Conservation (phyloP, 306 rosid species). For the Hippophae rhamnoides region DNA sequence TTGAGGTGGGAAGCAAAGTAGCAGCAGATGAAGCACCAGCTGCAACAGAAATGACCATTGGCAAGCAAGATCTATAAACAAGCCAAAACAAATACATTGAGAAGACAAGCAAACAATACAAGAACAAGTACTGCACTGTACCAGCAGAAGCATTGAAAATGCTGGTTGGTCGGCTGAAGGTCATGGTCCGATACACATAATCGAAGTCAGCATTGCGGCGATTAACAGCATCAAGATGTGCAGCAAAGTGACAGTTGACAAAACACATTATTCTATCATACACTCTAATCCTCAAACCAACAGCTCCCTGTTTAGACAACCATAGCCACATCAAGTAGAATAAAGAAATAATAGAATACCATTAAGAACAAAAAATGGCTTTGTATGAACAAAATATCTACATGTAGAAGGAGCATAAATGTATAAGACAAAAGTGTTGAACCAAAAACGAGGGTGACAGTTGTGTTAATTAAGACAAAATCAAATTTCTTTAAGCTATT, state of each 20-base stretch:
- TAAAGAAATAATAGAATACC: slow-evolving; percentile 8
- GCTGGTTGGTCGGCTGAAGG: slow-evolving; percentile 60
- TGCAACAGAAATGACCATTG: slow-evolving; percentile 75
- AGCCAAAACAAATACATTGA: slow-evolving; percentile 43
- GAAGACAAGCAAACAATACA: slow-evolving; percentile 41
- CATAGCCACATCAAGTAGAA: slow-evolving; percentile 26
- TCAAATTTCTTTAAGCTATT: too few relatives aligned
- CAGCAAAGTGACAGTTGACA: slow-evolving; percentile 98
- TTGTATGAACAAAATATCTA: slow-evolving; percentile 10
- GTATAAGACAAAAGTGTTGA: neutral
- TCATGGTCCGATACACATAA: slow-evolving; percentile 81
- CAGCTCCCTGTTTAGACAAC: slow-evolving; percentile 86
- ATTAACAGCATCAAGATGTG: slow-evolving; percentile 83
- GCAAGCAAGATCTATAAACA: slow-evolving; percentile 68
- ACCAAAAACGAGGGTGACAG: too few relatives aligned
- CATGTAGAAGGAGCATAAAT: slow-evolving; percentile 1
- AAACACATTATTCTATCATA: slow-evolving; percentile 73
- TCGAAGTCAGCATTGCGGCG: slow-evolving; percentile 96
- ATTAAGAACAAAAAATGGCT: slow-evolving; percentile 2
- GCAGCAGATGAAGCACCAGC: slow-evolving; percentile 65
- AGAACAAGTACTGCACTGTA: slow-evolving; percentile 40
- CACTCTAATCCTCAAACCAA: slow-evolving; percentile 89
- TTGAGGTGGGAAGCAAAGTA: slow-evolving; percentile 49
- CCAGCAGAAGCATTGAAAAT: slow-evolving; percentile 54
- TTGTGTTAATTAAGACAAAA: too few relatives aligned